A percentile compares a stretch with the other conserved stretches of the same genome.
phyloP scores from a whole-genome alignment of 257 asterid species.

The Jaltomata sinuosa region DNA sequence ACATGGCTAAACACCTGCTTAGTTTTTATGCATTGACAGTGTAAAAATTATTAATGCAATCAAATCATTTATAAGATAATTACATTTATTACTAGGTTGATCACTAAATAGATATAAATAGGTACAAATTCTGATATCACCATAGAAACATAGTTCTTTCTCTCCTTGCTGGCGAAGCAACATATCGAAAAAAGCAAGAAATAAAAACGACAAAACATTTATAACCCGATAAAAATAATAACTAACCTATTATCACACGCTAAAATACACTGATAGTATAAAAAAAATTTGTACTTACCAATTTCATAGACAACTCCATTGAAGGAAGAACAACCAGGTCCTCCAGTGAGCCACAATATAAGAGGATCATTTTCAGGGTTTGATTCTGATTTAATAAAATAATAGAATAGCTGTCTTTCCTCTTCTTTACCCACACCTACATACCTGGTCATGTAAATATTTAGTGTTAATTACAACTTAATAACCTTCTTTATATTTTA shows the following conservation, averaged over 20 bases:
- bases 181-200: too few relatives aligned
- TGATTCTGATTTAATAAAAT: conserved; percentile 21
- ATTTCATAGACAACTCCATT: conserved; percentile 23
- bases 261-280: too few relatives aligned
- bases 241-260: background rate
- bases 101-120: too few relatives aligned
- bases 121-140: too few relatives aligned
- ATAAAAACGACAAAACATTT: too few relatives aligned
- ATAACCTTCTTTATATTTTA: background rate
- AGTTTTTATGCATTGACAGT: background rate
- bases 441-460: conserved; percentile 14
- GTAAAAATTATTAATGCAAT: too few relatives aligned
- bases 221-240: background rate
- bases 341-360: conserved; percentile 37
- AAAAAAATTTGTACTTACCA: conserved; percentile 9
- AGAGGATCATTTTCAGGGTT: conserved; percentile 24
- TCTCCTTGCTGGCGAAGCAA: too few relatives aligned
- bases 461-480: background rate
- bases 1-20: too few relatives aligned
- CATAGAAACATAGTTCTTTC: too few relatives aligned
- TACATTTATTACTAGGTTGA: too few relatives aligned
- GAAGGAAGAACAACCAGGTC: conserved; percentile 35
- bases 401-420: conserved; percentile 25
- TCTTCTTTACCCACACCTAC: conserved; percentile 24
- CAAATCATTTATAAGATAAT: background rate